phyloP scores from a whole-genome alignment of 306 rosid species.

The Mimosa pudica region DNA sequence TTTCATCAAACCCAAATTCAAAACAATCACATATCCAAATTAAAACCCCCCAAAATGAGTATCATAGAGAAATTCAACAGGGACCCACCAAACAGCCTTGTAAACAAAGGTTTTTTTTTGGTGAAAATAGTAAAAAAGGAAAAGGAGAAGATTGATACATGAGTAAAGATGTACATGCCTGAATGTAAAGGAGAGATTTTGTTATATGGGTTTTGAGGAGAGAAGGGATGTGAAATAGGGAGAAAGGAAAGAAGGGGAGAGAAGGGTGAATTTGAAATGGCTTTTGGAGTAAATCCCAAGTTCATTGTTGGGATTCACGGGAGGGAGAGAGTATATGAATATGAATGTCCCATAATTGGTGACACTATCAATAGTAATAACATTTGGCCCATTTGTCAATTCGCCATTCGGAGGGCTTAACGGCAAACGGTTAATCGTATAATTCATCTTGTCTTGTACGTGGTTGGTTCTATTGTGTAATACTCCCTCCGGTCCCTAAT shows the following conservation, averaged over 20 bases:
- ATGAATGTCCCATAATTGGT: too few relatives aligned
- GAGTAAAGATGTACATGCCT: neutral
- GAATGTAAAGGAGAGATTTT: constrained; percentile 10
- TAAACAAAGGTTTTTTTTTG: neutral
- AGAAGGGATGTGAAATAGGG: constrained; percentile 20
- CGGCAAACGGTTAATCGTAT: too few relatives aligned
- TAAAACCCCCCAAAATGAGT: neutral
- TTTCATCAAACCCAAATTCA: constrained; percentile 16
- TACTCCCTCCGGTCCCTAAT: too few relatives aligned
- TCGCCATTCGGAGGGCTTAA: too few relatives aligned
- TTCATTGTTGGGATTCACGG: constrained; percentile 38
- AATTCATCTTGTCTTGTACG: too few relatives aligned
- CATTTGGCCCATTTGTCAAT: too few relatives aligned
- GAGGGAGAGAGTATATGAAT: too few relatives aligned
- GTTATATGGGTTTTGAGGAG: neutral
- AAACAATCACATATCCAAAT: neutral
- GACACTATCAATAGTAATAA: too few relatives aligned
- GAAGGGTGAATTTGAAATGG: constrained; percentile 13
- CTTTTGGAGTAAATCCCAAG: constrained; percentile 36
- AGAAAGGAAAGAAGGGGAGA: neutral
- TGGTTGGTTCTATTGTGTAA: too few relatives aligned
- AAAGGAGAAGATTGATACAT: neutral
- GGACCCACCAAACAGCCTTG: neutral
- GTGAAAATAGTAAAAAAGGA: neutral
- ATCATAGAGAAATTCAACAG: constrained; percentile 4